phyloP scores from a whole-genome alignment of 345 rosid genomes.

The Alliaria petiolata region DNA sequence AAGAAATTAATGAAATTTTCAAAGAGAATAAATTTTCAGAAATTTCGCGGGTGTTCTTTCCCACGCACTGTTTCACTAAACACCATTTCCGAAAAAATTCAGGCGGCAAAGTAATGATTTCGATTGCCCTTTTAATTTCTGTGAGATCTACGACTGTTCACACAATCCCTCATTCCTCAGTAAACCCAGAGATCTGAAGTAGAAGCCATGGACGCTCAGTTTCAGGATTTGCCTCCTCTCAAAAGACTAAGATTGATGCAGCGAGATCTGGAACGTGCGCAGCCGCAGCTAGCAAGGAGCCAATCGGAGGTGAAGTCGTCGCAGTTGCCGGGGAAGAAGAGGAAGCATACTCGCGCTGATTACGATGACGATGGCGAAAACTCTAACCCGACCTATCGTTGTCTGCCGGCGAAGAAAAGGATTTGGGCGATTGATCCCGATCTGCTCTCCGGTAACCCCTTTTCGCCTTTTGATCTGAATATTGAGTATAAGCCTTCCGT shows the following conservation, averaged over 20 bases:
- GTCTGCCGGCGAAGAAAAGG: constrained; percentile 85
- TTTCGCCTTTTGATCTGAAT: constrained; percentile 74
- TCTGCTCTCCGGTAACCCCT: constrained; percentile 33
- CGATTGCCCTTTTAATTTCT: neutral
- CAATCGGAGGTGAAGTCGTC: constrained; percentile 32
- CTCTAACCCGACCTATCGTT: constrained; percentile 9
- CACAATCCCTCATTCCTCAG: neutral
- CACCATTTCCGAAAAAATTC: neutral
- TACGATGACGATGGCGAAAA: neutral
- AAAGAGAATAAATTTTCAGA: neutral
- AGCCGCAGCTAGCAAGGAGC: constrained; percentile 26
- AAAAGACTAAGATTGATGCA: constrained; percentile 61
- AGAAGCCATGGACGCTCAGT: constrained; percentile 47
- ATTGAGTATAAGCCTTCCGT: constrained; percentile 47
- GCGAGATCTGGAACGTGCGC: constrained; percentile 26
- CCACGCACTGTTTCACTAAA: constrained; percentile 7
- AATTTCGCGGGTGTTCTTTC: constrained; percentile 16
- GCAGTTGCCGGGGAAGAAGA: constrained; percentile 76
- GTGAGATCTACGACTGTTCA: constrained; percentile 6
- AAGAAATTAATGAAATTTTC: neutral
- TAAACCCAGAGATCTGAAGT: constrained; percentile 4
- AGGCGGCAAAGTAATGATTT: constrained; percentile 20
- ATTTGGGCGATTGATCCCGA: constrained; percentile 79
- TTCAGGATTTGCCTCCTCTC: constrained; percentile 64
- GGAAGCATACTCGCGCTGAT: constrained; percentile 50